phyloP scores from a whole-genome alignment of 2,329 filamentous ascomycete species.

The Fusarium sp. region DNA sequence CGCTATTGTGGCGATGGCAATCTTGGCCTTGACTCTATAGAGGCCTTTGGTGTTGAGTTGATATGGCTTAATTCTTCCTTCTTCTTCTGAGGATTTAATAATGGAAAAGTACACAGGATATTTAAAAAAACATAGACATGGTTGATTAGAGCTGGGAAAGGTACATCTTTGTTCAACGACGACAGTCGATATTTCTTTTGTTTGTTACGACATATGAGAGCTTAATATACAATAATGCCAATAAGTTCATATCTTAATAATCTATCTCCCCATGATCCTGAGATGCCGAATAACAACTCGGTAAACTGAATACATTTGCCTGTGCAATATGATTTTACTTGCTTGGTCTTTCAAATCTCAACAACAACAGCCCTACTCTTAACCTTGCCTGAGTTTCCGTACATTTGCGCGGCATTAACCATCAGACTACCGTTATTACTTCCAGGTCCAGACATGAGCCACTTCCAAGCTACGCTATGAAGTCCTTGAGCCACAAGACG shows the following conservation, averaged over 20 bases:
- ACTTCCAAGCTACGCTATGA: constrained; percentile 64
- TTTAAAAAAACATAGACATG: constrained; percentile 2
- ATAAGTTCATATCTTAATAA: background rate
- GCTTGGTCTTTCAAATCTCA: constrained; percentile 42
- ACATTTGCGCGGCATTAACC: constrained; percentile 68
- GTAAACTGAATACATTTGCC: background rate
- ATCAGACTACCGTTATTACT: constrained; percentile 62
- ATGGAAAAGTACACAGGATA: background rate
- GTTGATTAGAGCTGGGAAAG: background rate
- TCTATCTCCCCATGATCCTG: background rate
- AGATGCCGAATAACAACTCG: background rate
- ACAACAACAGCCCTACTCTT: constrained; percentile 54
- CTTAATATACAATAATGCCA: constrained; percentile 21
- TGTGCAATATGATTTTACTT: background rate
- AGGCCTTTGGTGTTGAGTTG: background rate
- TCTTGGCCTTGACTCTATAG: constrained; percentile 25
- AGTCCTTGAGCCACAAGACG: constrained; percentile 58
- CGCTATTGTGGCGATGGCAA: constrained; percentile 18
- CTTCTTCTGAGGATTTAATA: constrained; percentile 2
- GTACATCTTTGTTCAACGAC: constrained; percentile 17
- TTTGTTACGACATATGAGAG: constrained; percentile 14
- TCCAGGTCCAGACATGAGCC: constrained; percentile 65
- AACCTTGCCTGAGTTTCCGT: constrained; percentile 62
- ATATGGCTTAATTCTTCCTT: background rate
- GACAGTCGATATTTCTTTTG: constrained; percentile 21